Evolutionary conservation across 2,329 filamentous ascomycete species (phyloP), one percentile per base, ranked within the genome.

Genomic region (Beauveria brongniartii): DNA sequence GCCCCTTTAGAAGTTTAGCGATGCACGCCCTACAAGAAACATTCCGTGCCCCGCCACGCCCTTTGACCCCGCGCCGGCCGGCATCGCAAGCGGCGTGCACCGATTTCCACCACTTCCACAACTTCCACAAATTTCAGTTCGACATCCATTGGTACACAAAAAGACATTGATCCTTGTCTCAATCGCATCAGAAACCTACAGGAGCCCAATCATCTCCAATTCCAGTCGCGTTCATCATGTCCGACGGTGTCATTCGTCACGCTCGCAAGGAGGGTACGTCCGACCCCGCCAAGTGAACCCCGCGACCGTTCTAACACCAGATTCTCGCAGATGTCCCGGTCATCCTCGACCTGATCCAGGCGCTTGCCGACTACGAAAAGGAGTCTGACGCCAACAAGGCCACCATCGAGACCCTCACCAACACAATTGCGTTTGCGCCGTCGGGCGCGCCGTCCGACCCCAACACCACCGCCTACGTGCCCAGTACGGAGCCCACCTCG

Each of bases 321-420:
- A 16, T 14, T 20, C 24, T 40, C 14, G 26, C 65, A 96, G 93
- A 97, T 69, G 84, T 95, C 61, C 83, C 87, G 26, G 79, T 80
- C n/a, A 96, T 97, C 72, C 84, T 96, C 28, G 75, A 80, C 66
- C 80, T 97, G 69, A 92, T 97, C 75, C 82, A 85, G 59, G 93
- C 92, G 70, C 86, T 97, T 9, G 93, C 93, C 66, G 84, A 87
- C 67, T 96, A 97, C 78, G 92, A 97, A 73, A 86, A 93, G 30
- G 89, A 89, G 69, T 78, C 87, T 3, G 78, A 87, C 67, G 76
- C 80, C 65, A 91, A 96, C 65, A 81, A 91, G 71, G 92, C 93
- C 0, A 97, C 92, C 28, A 82, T 89, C 65, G 82, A 86, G 37
- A 85, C 83, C 26, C 87, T 97, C 41, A 75, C 80, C 9, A 77